Base-by-base conservation (phyloP, 306 rosid species). In the Trifolium pratense region DNA sequence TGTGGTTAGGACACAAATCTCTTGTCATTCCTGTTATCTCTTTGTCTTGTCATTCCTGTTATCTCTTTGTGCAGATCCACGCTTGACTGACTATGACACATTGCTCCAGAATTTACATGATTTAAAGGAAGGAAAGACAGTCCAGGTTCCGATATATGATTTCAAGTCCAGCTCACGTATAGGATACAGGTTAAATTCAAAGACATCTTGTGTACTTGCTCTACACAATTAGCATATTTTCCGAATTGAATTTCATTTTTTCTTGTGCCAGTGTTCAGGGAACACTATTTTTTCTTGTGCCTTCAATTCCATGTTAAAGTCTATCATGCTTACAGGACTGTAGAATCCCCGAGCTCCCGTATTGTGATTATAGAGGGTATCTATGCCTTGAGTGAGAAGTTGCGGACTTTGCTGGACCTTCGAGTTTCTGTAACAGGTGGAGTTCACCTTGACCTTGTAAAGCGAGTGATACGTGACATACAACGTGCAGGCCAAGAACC, bases 401-500 rank as follows among this genome's bases (percentile, higher is more conserved):
- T 95, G 84, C 86, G 99, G 70, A 94, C 92, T 71, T 81, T 90
- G 43, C 85, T 95, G 86, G 99, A 95, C 81, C 97, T 95, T 66
- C 85, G 96, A 79, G 96, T 95, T 55, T 95, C 97, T 80, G 99
- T 95, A 75, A 95, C 93, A 9, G 99, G 99, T 12, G 99, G 97
- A 86, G 99, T 95, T 78, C 99, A 95, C 89, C 88, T 95, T 81
- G 99, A 95, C 86, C 97, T 95, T 63, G 97, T 95, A 63, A 95
- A 95, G 81, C 81, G 99, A 81, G 99, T 95, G 64, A 85, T 95
- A 65, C 91, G 99, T 63, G 99, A 95, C 80, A 88, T 95, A 70
- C 97, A 95, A 73, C 92, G 99, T 52, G 99, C 99, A 75, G 93
- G 97, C 71, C 99, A 91, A 84, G 93, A 91, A 79, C 99, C 99